A percentile compares a stretch with the other conserved stretches of the same genome.
Evolutionary conservation across 2,329 filamentous ascomycete species (phyloP).

Genomic region (Fusarium fracticaudum): DNA sequence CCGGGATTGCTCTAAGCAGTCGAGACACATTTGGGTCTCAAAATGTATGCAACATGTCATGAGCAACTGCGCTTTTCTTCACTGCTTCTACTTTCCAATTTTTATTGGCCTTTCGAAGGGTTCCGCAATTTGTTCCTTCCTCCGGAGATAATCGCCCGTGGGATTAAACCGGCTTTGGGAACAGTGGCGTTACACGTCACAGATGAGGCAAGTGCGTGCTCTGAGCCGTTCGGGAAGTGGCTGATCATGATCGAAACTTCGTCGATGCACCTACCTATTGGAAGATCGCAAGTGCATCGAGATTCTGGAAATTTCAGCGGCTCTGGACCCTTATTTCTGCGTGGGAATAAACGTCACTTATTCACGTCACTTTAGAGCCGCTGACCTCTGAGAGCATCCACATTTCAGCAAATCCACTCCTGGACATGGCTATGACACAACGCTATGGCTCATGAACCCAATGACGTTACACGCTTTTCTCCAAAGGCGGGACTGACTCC

Average conservation of each 20-base stretch:
- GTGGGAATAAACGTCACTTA: constrained; percentile 28
- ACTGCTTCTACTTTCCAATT: background rate
- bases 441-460: constrained; percentile 22
- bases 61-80: background rate
- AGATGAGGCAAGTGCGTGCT: constrained; percentile 14
- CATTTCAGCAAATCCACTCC: constrained; percentile 33
- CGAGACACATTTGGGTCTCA: constrained; percentile 10
- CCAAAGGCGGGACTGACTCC: constrained; percentile 25
- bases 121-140: constrained; percentile 16
- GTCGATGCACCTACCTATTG: background rate
- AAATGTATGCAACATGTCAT: constrained; percentile 4
- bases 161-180: constrained; percentile 27
- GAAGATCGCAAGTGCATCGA: constrained; percentile 29
- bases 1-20: constrained; percentile 1
- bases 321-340: constrained; percentile 5
- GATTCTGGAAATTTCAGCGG: constrained; percentile 18
- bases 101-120: background rate
- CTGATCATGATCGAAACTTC: constrained; percentile 16
- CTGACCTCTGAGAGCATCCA: constrained; percentile 24
- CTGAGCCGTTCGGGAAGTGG: constrained; percentile 16
- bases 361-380: constrained; percentile 15
- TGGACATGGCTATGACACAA: constrained; percentile 32
- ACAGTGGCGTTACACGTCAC: constrained; percentile 33
- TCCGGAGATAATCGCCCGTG: constrained; percentile 16
- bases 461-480: constrained; percentile 33